Percentiles rank a stretch among this genome's conserved stretches.
Conservation (phyloP, 1,284 basidiomycete genomes). For the Amylostereum areolatum region DNA sequence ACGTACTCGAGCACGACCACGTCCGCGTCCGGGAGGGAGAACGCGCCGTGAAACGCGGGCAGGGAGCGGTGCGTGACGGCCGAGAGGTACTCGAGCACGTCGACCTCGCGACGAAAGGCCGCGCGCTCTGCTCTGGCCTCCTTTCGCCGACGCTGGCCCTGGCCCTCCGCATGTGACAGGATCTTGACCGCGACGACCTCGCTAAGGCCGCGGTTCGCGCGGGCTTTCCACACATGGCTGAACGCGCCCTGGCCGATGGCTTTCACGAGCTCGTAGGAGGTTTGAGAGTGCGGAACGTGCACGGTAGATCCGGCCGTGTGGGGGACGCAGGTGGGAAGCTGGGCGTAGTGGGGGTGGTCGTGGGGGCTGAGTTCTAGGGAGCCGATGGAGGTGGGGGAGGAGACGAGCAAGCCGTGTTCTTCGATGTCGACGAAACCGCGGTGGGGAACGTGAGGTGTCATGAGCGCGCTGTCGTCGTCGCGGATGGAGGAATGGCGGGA, state of each 20-base stretch:
- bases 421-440: conserved; percentile 10
- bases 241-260: conserved; percentile 73
- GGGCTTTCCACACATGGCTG: conserved; percentile 54
- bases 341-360: too few relatives aligned
- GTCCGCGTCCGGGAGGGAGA: conserved; percentile 73
- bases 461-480: conserved; percentile 13
- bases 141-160: conserved; percentile 19
- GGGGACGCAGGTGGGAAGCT: too few relatives aligned
- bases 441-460: conserved; percentile 1
- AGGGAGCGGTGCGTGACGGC: conserved; percentile 71
- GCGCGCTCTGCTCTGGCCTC: conserved; percentile 48
- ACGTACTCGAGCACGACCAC: conserved; percentile 79
- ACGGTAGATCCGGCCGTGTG: too few relatives aligned
- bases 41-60: conserved; percentile 60
- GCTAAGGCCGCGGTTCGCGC: conserved; percentile 10
- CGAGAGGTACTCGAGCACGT: conserved; percentile 56
- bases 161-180: conserved; percentile 63
- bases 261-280: conserved; percentile 38
- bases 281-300: not conserved
- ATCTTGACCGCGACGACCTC: conserved; percentile 79
- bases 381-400: conserved; percentile 6
- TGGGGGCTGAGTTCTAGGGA: too few relatives aligned
- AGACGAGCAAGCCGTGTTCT: conserved; percentile 4
- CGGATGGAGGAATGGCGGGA: conserved; percentile 21
- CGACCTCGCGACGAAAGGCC: conserved; percentile 83